Conservation (phyloP, 2,329 filamentous ascomycete genomes). For the Colletotrichum melonis region DNA sequence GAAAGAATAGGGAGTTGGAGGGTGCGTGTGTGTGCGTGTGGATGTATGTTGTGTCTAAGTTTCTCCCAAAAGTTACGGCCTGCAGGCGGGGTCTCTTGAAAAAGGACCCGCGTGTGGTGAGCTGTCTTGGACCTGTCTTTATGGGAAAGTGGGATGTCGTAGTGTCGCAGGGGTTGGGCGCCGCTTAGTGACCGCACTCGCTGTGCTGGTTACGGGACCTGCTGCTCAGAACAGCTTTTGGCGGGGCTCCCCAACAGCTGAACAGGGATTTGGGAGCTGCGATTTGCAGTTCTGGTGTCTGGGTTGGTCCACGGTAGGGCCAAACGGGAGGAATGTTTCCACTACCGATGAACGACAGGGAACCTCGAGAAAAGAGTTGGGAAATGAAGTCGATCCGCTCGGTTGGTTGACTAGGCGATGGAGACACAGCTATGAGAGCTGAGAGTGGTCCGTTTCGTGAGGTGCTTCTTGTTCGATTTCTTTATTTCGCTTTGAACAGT, state of each 20-base stretch:
- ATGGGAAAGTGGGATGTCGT: constrained; percentile 25
- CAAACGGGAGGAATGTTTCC: background rate
- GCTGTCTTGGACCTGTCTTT: constrained; percentile 3
- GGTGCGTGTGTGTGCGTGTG: background rate
- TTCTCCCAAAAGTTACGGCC: background rate
- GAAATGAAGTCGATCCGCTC: constrained; percentile 6
- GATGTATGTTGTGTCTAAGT: background rate
- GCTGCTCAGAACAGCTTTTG: constrained; percentile 6
- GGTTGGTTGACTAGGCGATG: constrained; percentile 24
- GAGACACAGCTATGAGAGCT: background rate
- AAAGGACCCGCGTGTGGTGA: background rate
- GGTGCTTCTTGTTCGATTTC: background rate
- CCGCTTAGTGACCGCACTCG: background rate
- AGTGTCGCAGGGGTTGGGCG: background rate
- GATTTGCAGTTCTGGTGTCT: background rate
- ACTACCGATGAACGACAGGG: background rate
- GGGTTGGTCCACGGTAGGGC: background rate
- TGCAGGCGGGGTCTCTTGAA: constrained; percentile 2
- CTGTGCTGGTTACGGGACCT: background rate
- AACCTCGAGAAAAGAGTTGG: background rate
- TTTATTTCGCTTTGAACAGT: background rate
- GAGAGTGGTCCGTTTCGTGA: background rate
- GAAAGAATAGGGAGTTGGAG: background rate
- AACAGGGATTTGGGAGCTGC: background rate
- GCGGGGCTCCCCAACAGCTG: constrained; percentile 14